A percentile compares a stretch with the other conserved stretches of the same genome.
Conservation (phyloP, 164 flowering plant genomes). For the Vitis riparia region DNA sequence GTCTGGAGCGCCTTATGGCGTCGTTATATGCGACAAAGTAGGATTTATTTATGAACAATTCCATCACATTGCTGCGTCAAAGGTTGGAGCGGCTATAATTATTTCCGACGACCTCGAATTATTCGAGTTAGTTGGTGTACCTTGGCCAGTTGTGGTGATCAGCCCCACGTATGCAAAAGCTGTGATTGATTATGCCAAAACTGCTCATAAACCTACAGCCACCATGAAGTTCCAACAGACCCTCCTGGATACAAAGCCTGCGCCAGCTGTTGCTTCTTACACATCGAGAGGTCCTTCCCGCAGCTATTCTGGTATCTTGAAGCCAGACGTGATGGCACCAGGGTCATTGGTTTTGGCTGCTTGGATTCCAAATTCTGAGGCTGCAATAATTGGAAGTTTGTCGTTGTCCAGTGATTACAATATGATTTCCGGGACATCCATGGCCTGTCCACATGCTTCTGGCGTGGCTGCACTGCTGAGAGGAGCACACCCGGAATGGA, state of each 20-base stretch:
- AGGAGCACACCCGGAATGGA: constrained; percentile 48
- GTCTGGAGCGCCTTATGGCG: constrained; percentile 10
- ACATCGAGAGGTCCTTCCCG: constrained; percentile 57
- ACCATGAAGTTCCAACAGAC: constrained; percentile 50
- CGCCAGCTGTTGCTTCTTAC: constrained; percentile 46
- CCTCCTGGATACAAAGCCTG: constrained; percentile 34
- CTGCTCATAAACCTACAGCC: constrained; percentile 9
- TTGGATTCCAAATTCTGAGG: constrained; percentile 21
- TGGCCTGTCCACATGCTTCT: constrained; percentile 53
- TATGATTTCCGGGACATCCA: constrained; percentile 42
- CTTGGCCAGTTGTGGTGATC: constrained; percentile 33
- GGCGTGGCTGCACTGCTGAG: constrained; percentile 47
- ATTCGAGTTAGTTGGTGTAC: background rate
- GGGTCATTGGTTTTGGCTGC: constrained; percentile 53
- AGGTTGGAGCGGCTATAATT: constrained; percentile 30
- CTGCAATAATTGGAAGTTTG: constrained; percentile 18
- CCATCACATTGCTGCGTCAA: constrained; percentile 5
- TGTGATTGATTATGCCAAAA: constrained; percentile 29
- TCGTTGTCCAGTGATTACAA: constrained; percentile 25
- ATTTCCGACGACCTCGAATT: constrained; percentile 21
- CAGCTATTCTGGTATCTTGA: constrained; percentile 34
- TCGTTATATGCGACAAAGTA: constrained; percentile 24
- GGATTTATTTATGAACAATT: constrained; percentile 14
- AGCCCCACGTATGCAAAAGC: constrained; percentile 18
- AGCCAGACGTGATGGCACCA: constrained; percentile 69